A percentile compares a stretch with the other conserved stretches of the same genome.
phyloP scores from a whole-genome alignment of 2,329 filamentous ascomycete species.

The Clonostachys solani region DNA sequence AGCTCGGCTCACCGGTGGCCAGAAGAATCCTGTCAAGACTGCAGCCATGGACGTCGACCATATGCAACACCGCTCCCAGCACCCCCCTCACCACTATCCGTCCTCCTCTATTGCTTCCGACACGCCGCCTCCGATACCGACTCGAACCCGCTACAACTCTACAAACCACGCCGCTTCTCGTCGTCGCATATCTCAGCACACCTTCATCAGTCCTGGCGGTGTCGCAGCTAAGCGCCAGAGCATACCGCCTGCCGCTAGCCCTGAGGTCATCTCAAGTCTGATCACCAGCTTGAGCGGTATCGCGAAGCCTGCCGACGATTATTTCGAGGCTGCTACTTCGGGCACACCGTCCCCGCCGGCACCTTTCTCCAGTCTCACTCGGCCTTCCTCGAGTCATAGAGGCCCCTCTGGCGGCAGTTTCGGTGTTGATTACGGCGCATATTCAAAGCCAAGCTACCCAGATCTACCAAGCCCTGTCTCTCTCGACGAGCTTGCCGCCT shows the following conservation, averaged over 20 bases:
- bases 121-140: conserved; percentile 2
- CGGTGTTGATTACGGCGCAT: conserved; percentile 70
- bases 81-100: neutral
- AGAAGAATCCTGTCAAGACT: too few relatives aligned
- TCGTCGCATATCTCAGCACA: neutral
- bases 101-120: neutral
- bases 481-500: conserved; percentile 56
- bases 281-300: conserved; percentile 69
- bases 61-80: neutral
- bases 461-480: conserved; percentile 35
- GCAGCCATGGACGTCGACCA: neutral
- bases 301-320: conserved; percentile 61
- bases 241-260: conserved; percentile 43
- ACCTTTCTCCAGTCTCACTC: conserved; percentile 13
- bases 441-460: conserved; percentile 45
- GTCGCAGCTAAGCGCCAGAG: conserved; percentile 8
- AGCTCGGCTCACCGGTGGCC: neutral
- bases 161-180: neutral
- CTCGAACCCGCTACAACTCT: conserved; percentile 2
- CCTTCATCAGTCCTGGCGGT: neutral
- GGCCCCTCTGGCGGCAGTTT: conserved; percentile 42
- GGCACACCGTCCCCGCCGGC: conserved; percentile 23
- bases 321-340: conserved; percentile 51
- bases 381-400: neutral
- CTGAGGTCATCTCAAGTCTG: conserved; percentile 65